Base-by-base conservation (phyloP, 2,329 filamentous ascomycete species). In the Penicillium glabrum region DNA sequence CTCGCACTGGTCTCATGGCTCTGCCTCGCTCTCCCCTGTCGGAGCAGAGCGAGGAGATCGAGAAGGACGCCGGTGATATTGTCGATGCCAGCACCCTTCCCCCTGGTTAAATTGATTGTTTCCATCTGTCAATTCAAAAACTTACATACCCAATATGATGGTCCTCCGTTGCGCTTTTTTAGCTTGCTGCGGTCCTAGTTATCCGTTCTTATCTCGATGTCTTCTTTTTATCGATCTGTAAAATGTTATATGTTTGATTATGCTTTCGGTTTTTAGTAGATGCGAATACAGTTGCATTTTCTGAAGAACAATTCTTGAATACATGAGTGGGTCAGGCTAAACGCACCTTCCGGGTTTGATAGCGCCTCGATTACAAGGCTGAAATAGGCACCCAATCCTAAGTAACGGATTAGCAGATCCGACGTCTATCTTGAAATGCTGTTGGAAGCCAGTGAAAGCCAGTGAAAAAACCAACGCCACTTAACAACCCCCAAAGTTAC, bases 1-100 rank as follows among this genome's bases (percentile, higher is more conserved):
- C 93, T 51, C 87, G 95, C 60, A 98, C 95, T 56, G 95, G 95
- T 75, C 83, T 99, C 57, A 99, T 98, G 93, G 95, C 95, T 47
- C 83, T 99, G 64, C 95, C 95, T 56, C 89, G 95, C 65, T 96
- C 95, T 35, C 95, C 95, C 39, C 85, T 99, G 46, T 86, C 90
- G 61, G 89, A 86, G 57, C 83, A 86, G 24, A 84, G 84, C 53
- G 91, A 93, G 62, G 85, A 91, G 58, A 73, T 87, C 11, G 82
- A 88, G 64, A 96, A 95, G 82, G 93, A 98, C 57, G 91, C 93
- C 8, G 90, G 95, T 67, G 95, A 99, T 66, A 86, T 97, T 73
- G 93, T 99, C 52, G 95, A 99, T 76, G 90, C 89, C 64, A 96
- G 92, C 84, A 87, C 92, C 72, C 86, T 99, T 47, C 95, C 95